Percentiles rank a stretch among this genome's conserved stretches.
Evolutionary conservation across 306 rosid species (phyloP).

Genomic region (Gleditsia sinensis): DNA sequence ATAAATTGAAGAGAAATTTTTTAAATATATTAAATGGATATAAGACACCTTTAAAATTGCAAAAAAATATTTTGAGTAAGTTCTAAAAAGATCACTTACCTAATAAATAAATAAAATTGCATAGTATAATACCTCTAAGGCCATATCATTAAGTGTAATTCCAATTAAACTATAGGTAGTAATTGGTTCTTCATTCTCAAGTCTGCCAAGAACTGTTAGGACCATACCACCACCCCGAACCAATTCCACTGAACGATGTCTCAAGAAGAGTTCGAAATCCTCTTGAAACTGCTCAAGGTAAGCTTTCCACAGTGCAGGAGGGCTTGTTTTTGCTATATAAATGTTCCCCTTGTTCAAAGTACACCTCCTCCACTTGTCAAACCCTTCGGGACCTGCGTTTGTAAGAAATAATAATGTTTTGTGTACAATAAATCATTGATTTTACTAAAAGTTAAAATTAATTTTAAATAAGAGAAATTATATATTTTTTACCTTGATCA

Average conservation of each 20-base stretch:
- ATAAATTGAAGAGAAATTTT: too few species aligned
- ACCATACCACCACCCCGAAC: slow-evolving; percentile 45
- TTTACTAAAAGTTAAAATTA: too few species aligned
- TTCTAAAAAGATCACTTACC: too few species aligned
- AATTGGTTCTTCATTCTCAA: neutral
- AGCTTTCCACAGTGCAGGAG: slow-evolving; percentile 27
- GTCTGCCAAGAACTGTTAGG: slow-evolving; percentile 41
- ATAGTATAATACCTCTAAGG: slow-evolving; percentile 38
- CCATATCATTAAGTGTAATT: slow-evolving; percentile 47
- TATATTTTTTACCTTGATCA: too few species aligned
- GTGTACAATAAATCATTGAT: too few species aligned
- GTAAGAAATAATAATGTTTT: too few species aligned
- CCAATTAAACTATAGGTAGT: slow-evolving; percentile 30
- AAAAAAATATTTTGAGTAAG: neutral
- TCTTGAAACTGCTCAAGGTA: slow-evolving; percentile 40
- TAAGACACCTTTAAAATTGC: too few species aligned
- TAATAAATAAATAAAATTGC: neutral
- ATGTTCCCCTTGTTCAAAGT: slow-evolving; percentile 29
- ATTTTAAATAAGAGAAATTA: too few species aligned
- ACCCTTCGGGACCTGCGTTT: slow-evolving; percentile 33
- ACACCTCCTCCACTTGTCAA: neutral
- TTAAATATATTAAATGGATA: too few species aligned
- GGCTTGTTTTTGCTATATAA: slow-evolving; percentile 32
- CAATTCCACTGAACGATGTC: slow-evolving; percentile 47
- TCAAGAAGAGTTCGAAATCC: slow-evolving; percentile 46